Conservation (phyloP, 106 monocot genomes). For the Acorus gramineus region DNA sequence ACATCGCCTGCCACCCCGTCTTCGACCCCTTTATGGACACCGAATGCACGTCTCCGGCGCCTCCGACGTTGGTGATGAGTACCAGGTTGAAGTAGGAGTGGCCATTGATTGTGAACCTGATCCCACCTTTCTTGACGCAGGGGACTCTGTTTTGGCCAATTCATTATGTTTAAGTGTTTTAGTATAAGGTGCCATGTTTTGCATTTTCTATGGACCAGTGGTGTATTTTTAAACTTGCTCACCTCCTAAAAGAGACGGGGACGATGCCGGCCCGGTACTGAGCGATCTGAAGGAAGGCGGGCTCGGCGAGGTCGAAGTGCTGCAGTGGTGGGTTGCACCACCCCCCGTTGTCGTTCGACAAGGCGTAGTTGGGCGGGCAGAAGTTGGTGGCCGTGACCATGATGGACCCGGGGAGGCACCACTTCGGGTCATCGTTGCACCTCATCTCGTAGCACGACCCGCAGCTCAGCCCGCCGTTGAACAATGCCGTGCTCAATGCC, state of each 20-base stretch:
- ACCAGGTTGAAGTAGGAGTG: constrained; percentile 81
- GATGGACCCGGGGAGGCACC: constrained; percentile 38
- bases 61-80: constrained; percentile 58
- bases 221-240: background rate
- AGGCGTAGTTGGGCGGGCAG: constrained; percentile 39
- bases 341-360: constrained; percentile 45
- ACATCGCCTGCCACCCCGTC: constrained; percentile 61
- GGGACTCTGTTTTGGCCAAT: constrained; percentile 25
- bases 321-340: constrained; percentile 4
- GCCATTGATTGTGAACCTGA: constrained; percentile 64
- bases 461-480: constrained; percentile 38
- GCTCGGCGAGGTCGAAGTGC: constrained; percentile 48
- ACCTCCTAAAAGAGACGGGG: constrained; percentile 37
- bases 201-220: background rate
- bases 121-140: constrained; percentile 62
- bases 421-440: constrained; percentile 29
- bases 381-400: constrained; percentile 48
- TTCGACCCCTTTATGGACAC: constrained; percentile 57
- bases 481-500: constrained; percentile 39
- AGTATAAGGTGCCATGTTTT: background rate
- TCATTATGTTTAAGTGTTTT: background rate
- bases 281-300: constrained; percentile 42
- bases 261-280: constrained; percentile 41
- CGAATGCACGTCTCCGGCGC: constrained; percentile 56
- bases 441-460: constrained; percentile 42